Conservation (phyloP, 2,329 filamentous ascomycete genomes). For the Xylariaceae sp. region DNA sequence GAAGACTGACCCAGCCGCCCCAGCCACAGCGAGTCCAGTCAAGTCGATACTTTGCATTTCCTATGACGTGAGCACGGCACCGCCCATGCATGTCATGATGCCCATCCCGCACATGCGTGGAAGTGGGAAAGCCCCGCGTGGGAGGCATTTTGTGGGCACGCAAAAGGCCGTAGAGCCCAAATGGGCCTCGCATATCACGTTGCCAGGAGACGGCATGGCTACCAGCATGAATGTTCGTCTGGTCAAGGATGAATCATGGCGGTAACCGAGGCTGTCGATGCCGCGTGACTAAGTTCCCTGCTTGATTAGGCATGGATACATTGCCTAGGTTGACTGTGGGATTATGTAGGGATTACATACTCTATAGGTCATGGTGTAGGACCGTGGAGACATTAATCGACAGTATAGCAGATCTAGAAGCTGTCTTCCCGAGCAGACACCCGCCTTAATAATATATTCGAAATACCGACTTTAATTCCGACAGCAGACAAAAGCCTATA, state of each 20-base stretch:
- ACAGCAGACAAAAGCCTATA: too few relatives aligned
- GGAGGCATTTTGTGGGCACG: neutral
- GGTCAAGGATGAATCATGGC: neutral
- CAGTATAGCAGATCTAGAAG: too few relatives aligned
- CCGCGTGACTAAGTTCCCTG: neutral
- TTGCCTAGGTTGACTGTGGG: too few relatives aligned
- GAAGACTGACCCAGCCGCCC: constrained; percentile 69
- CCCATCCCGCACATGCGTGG: constrained; percentile 52
- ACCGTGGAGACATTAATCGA: too few relatives aligned
- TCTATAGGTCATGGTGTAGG: neutral
- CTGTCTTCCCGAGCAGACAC: neutral
- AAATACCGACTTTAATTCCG: too few relatives aligned
- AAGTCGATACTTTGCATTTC: constrained; percentile 56
- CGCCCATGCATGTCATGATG: constrained; percentile 64
- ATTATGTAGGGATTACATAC: too few relatives aligned
- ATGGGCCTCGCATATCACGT: constrained; percentile 30
- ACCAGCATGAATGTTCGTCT: constrained; percentile 1
- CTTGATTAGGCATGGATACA: neutral
- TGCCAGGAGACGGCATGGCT: constrained; percentile 25
- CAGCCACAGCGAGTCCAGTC: constrained; percentile 48
- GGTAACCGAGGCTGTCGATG: neutral
- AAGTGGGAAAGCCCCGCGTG: constrained; percentile 27
- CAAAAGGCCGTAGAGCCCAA: constrained; percentile 30
- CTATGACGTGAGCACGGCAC: constrained; percentile 59
- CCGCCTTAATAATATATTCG: too few relatives aligned